phyloP scores from a whole-genome alignment of 768 basidiomycete species.

The Crassisporium funariophilum region DNA sequence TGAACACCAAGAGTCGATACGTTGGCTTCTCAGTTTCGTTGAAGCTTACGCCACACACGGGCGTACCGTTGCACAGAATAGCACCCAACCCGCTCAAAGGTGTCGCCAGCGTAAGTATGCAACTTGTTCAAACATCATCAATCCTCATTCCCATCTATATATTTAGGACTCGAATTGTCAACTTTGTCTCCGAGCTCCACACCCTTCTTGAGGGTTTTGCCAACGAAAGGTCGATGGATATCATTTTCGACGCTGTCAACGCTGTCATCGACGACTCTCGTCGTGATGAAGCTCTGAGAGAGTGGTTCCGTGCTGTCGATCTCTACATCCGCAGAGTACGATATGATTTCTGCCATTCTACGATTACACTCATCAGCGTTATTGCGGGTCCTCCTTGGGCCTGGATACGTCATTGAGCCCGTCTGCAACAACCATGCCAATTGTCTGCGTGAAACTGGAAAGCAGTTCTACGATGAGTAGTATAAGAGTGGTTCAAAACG shows the following conservation, averaged over 20 bases:
- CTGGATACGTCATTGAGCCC: conserved; percentile 80
- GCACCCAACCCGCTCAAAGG: conserved; percentile 21
- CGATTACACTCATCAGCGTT: neutral
- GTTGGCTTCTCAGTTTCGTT: conserved; percentile 66
- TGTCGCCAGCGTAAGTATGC: conserved; percentile 29
- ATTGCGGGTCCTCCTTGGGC: conserved; percentile 56
- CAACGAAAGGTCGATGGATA: conserved; percentile 64
- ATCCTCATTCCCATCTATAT: neutral
- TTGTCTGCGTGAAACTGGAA: conserved; percentile 54
- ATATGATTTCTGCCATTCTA: neutral
- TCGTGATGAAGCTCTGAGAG: conserved; percentile 71
- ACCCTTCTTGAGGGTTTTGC: conserved; percentile 92
- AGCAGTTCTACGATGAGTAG: conserved; percentile 71
- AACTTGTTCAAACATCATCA: neutral
- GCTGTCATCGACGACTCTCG: conserved; percentile 73
- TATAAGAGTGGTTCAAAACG: conserved; percentile 79
- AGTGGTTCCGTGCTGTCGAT: conserved; percentile 71
- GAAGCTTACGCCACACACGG: conserved; percentile 65
- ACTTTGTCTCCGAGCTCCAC: conserved; percentile 62
- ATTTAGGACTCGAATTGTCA: conserved; percentile 57
- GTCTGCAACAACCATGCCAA: neutral
- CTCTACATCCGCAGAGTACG: conserved; percentile 68
- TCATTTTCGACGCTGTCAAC: conserved; percentile 70
- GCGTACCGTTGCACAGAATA: conserved; percentile 23
- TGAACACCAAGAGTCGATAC: conserved; percentile 81